Evolutionary conservation across 2,329 filamentous ascomycete genomes (phyloP).

Genomic region (Hawksworthiomyces lignivorus): DNA sequence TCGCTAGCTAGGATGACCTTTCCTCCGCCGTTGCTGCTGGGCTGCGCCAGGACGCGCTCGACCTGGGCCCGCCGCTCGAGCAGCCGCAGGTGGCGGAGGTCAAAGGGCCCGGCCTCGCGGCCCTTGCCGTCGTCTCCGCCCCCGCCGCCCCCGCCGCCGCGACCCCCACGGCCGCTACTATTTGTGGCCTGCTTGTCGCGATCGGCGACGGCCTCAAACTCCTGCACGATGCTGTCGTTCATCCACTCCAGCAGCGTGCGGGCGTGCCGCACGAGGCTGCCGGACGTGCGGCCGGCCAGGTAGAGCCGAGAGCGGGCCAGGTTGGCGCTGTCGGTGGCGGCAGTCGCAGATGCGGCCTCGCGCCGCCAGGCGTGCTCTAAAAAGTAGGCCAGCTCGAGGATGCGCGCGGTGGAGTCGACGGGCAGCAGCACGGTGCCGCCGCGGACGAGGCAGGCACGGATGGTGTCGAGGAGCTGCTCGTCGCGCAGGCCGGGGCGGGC

Average conservation of each 20-base stretch:
- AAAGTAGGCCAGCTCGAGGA: slow-evolving; percentile 85
- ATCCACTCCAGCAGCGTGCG: slow-evolving; percentile 99
- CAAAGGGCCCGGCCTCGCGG: slow-evolving; percentile 66
- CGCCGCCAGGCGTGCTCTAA: slow-evolving; percentile 86
- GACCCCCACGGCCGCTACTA: slow-evolving; percentile 37
- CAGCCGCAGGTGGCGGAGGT: slow-evolving; percentile 77
- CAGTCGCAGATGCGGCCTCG: slow-evolving; percentile 42
- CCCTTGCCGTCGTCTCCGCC: slow-evolving; percentile 39
- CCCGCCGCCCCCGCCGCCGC: slow-evolving; percentile 46
- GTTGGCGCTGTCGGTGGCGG: slow-evolving; percentile 33
- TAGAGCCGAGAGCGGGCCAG: slow-evolving; percentile 58
- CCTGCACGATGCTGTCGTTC: slow-evolving; percentile 88
- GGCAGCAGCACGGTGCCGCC: slow-evolving; percentile 91
- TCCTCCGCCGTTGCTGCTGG: slow-evolving; percentile 36
- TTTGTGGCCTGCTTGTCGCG: slow-evolving; percentile 35
- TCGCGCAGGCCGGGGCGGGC: slow-evolving; percentile 77
- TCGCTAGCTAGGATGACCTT: slow-evolving; percentile 89
- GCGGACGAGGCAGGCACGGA: slow-evolving; percentile 67
- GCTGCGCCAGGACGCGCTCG: slow-evolving; percentile 54
- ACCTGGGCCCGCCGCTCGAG: slow-evolving; percentile 78
- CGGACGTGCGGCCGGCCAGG: slow-evolving; percentile 76
- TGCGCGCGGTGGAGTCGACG: slow-evolving; percentile 88
- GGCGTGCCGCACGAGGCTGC: slow-evolving; percentile 82
- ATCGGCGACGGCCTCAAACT: slow-evolving; percentile 69
- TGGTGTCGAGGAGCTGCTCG: slow-evolving; percentile 74